A percentile compares a stretch with the other conserved stretches of the same genome.
These are phyloP conservation scores for Thalassiosira mediterranea DNA, from an alignment of 352 stramenopile species.

Conservation along the genomic window DNA sequence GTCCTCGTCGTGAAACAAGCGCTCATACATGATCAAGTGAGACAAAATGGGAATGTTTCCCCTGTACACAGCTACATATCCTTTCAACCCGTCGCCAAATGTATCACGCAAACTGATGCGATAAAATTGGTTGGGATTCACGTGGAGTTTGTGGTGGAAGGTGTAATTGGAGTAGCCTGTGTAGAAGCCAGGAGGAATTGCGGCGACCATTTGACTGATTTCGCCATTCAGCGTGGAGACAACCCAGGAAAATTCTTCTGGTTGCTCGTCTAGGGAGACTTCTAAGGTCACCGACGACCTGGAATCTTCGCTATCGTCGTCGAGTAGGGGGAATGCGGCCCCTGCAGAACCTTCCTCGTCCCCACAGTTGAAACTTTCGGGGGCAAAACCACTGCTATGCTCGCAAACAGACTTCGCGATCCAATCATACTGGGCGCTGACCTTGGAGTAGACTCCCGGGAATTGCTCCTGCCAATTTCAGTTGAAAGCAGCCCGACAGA, in stretches of 20 bases:
- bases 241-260: slow-evolving; percentile 38
- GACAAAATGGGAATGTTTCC: slow-evolving; percentile 22
- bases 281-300: slow-evolving; percentile 37
- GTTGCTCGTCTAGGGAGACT: slow-evolving; percentile 33
- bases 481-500: no score
- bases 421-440: slow-evolving; percentile 49
- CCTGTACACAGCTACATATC: slow-evolving; percentile 44
- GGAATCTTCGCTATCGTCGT: slow-evolving; percentile 7
- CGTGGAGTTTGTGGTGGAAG: slow-evolving; percentile 41
- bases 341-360: not conserved
- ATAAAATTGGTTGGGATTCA: slow-evolving; percentile 40
- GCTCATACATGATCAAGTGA: slow-evolving; percentile 49
- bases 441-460: slow-evolving; percentile 39
- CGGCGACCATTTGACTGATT: slow-evolving; percentile 7
- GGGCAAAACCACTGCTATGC: slow-evolving; percentile 24
- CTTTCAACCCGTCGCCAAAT: slow-evolving; percentile 30
- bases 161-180: slow-evolving; percentile 32
- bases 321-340: not conserved
- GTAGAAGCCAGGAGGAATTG: slow-evolving; percentile 41
- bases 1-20: slow-evolving; percentile 23
- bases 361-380: slow-evolving; percentile 35
- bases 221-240: slow-evolving; percentile 18
- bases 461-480: no score
- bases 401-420: slow-evolving; percentile 43
- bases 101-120: slow-evolving; percentile 37